These are phyloP conservation scores for Lenwebbia sp. DNA, from an alignment of 345 rosid species.

Conservation along the genomic window DNA sequence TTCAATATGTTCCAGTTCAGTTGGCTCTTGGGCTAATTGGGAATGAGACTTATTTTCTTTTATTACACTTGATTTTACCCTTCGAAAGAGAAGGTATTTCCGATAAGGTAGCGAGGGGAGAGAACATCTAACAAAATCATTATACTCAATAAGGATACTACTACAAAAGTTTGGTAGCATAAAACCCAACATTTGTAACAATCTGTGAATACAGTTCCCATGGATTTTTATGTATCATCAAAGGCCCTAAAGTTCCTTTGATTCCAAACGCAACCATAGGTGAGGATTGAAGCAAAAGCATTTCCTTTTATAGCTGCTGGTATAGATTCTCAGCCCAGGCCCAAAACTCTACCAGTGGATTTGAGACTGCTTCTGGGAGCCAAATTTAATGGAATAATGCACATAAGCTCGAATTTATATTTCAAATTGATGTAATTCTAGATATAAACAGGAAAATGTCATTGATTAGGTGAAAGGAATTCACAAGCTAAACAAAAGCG, in stretches of 20 bases:
- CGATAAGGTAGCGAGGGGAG: neutral
- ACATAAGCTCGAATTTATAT: neutral
- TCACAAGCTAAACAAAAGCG: neutral
- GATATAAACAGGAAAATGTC: neutral
- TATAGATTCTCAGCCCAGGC: neutral
- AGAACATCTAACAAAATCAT: neutral
- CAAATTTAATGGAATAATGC: neutral
- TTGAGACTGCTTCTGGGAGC: neutral
- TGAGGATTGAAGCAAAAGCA: neutral
- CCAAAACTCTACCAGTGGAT: neutral
- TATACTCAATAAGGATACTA: neutral
- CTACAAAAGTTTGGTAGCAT: neutral
- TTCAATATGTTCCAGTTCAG: neutral
- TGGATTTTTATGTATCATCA: neutral
- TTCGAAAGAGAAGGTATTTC: neutral
- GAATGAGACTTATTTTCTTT: neutral
- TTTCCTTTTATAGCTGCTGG: neutral
- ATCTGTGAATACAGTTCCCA: neutral
- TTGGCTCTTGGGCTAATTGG: neutral
- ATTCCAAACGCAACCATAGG: neutral
- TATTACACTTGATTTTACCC: neutral
- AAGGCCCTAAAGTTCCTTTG: neutral
- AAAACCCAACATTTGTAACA: neutral
- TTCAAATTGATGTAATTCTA: neutral
- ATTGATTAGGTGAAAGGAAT: neutral